Base-by-base conservation (phyloP, 305 asterid species). In the Withania somnifera region DNA sequence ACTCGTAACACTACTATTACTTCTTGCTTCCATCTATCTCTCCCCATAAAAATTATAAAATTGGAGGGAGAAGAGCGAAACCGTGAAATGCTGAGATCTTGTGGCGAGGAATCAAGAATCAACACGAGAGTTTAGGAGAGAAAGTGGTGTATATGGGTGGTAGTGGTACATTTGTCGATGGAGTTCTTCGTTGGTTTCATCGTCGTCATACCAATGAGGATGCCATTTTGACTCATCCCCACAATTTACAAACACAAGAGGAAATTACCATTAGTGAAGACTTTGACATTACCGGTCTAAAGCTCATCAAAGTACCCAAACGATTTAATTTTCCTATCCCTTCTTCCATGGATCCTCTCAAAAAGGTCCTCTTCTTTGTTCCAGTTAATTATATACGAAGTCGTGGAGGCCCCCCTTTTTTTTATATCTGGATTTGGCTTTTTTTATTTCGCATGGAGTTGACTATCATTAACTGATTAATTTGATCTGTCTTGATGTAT, bases 161-260 rank as follows among this genome's bases (percentile, higher is more conserved):
- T 80, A 51, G 45, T 50, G 57, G 79, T 80, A 88, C 94, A 85
- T 93, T 92, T 84, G 97, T 93, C 92, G 98, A 94, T 78, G 94
- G 95, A 52, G 93, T 95, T 87, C 95, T 97, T 90, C 95, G 93
- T 83, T 91, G 88, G 95, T 92, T 93, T 77, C 97, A 92, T 7
- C 89, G 97, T 80, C 91, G 93, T 82, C 51, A 85, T 83, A 88
- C 82, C 19, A 82, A 84, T 36, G 80, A 86, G 32, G 75, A 84
- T 81, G 71, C 85, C 28, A 71, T 76, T 83, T 81, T 84, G 80
- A 87, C 40, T 73, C 26, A 47, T 47, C 4, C 19, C 9, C 78
- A 58, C 28, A 66, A 52, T 75, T 50, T 50, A 9, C 51, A 83
- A 82, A 60, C 17, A 84, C 5, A 84, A 64, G 83, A 82, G 24